These are phyloP conservation scores for Euphorbia lathyris DNA, from an alignment of 345 rosid species.

Conservation along the genomic window DNA sequence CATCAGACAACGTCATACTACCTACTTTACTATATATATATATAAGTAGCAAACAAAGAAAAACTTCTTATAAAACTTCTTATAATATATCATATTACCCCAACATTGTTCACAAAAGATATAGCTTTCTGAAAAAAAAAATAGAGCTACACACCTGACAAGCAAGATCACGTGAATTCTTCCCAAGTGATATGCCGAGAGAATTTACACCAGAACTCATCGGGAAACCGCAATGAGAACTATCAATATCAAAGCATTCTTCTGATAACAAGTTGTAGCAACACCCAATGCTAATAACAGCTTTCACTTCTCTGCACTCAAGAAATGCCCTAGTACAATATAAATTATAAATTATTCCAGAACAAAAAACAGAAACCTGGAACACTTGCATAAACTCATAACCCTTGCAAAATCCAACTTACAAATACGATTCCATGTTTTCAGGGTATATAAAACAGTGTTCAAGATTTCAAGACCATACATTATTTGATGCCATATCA, in stretches of 20 bases:
- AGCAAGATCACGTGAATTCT: constrained; percentile 75
- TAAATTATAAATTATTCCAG: constrained; percentile 13
- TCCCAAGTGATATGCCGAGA: constrained; percentile 53
- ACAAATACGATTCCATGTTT: not conserved
- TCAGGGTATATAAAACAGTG: not conserved
- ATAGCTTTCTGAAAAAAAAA: not conserved
- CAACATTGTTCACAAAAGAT: not conserved
- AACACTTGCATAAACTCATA: not conserved
- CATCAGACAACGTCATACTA: too few relatives aligned
- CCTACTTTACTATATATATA: too few relatives aligned
- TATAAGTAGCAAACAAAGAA: not conserved
- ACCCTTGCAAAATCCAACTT: too few relatives aligned
- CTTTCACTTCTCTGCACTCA: constrained; percentile 68
- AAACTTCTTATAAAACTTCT: not conserved
- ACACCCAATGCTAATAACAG: constrained; percentile 89
- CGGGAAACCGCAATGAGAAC: constrained; percentile 61
- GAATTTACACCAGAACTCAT: constrained; percentile 69
- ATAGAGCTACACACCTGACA: constrained; percentile 64
- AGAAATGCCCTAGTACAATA: constrained; percentile 54
- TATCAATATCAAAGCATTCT: constrained; percentile 33
- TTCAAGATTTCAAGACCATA: not conserved
- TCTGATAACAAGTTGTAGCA: constrained; percentile 92
- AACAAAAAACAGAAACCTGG: not conserved
- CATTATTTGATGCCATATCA: not conserved
- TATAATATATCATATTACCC: too few relatives aligned